Evolutionary conservation across 2,329 filamentous ascomycete genomes (phyloP).

Genomic region (Colletotrichum horii): DNA sequence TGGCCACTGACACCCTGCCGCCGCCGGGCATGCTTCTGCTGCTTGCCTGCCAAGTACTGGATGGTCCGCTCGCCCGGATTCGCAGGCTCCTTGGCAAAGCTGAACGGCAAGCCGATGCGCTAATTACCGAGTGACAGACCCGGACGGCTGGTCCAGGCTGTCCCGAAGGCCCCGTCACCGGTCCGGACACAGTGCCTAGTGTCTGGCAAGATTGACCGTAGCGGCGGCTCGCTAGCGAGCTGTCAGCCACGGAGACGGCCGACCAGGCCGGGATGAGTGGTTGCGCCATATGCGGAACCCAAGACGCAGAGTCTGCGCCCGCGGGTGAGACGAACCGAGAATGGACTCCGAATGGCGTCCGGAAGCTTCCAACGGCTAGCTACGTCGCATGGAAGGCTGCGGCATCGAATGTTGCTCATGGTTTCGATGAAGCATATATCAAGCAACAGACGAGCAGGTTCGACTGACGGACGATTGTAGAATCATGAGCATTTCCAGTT

Average conservation of each 20-base stretch:
- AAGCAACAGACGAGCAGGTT: background rate
- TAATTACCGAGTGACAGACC: background rate
- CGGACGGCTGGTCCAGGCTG: background rate
- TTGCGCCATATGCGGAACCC: background rate
- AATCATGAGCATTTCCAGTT: background rate
- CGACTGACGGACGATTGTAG: too few relatives aligned
- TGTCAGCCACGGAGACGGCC: background rate
- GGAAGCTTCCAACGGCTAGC: background rate
- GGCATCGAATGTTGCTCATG: background rate
- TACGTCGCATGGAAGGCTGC: background rate
- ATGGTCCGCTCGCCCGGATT: background rate
- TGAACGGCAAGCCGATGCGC: background rate
- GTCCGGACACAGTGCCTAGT: background rate
- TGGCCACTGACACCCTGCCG: conserved; percentile 11
- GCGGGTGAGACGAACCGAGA: background rate
- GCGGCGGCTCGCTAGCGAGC: background rate
- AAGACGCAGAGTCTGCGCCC: background rate
- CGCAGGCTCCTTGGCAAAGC: background rate
- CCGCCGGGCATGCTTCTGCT: background rate
- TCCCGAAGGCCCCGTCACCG: background rate
- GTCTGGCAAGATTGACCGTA: background rate
- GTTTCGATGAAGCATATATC: background rate
- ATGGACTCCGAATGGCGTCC: background rate
- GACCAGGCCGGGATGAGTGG: background rate
- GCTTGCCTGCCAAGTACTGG: background rate